Base-by-base conservation (phyloP, 169 alveolate species). In the Eimeria falciformis region DNA sequence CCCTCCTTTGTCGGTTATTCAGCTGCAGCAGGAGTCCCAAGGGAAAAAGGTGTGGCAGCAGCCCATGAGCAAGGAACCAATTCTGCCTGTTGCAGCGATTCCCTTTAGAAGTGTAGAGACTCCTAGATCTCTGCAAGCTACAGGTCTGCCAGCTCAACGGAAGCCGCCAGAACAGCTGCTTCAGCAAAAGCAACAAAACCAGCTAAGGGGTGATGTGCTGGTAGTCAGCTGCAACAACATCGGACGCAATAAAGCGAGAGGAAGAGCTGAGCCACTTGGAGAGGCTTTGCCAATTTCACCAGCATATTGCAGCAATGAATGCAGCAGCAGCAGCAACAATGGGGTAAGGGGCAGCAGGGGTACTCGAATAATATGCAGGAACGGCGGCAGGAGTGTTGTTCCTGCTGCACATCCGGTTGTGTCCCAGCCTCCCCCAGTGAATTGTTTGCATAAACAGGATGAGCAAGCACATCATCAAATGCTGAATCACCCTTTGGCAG, bases 41-140 rank as follows among this genome's bases (percentile, higher is more conserved):
- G n/a, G n/a, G n/a, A n/a, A n/a, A n/a, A n/a, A n/a, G n/a, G n/a
- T 77, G 29, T 40, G 86, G 27, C 7, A 47, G 29, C 66, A 77
- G 7, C 66, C 5, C n/a, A 65, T 25, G 27, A 65, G 46, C 86
- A 77, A 27, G 69, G 50, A 40, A 73, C 83, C 37, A 37, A 73
- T 73, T 21, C 14, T 40, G n/a, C n/a, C n/a, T n/a, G n/a, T n/a
- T n/a, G n/a, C n/a, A n/a, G n/a, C n/a, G n/a, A n/a, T n/a, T n/a
- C n/a, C n/a, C n/a, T n/a, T n/a, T n/a, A n/a, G n/a, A n/a, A n/a
- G n/a, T n/a, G n/a, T n/a, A n/a, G n/a, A n/a, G n/a, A n/a, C n/a
- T n/a, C n/a, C n/a, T n/a, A n/a, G n/a, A n/a, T n/a, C n/a, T n/a
- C n/a, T n/a, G n/a, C n/a, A n/a, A n/a, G n/a, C n/a, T n/a, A n/a